Base-by-base conservation (phyloP, 192 early-diverging fungal genomes). In the Coemansia sp. region DNA sequence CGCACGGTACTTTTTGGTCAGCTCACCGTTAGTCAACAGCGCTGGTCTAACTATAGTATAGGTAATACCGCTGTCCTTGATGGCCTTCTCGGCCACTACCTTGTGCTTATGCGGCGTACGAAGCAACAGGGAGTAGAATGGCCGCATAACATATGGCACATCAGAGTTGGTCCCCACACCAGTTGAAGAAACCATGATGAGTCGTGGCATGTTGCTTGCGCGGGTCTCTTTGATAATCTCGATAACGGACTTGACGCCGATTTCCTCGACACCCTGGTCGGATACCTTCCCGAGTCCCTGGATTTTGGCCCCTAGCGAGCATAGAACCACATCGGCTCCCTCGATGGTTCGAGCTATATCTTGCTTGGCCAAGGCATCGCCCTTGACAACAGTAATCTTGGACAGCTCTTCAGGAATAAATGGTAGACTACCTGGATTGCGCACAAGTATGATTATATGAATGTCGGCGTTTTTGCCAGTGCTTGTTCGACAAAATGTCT, bases 41-140 rank as follows among this genome's bases (percentile, higher is more conserved):
- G 77, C 67, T 13, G 80, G 80, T 0, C 77, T 31, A 40, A 81
- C 80, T 4, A 81, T 50, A 6, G 78, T 76, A 47, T 67, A 79
- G 9, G 64, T 55, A 21, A 72, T 14, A 1, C 70, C 63, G 51
- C 70, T 72, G 5, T 51, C 40, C 59, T 65, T 65, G 35, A 72
- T 72, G 14, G 62, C 62, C 0, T 8, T 39, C 19, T 72, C 70
- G 0, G 63, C 59, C 16, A 54, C 41, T 0, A 33, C 36, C 63
- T 73, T 73, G 64, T 73, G 46, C 35, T 48, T 38, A 47, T 66
- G 70, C 5, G 70, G 70, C 33, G 45, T 49, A 31, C 50, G 44
- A 7, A 73, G 55, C 6, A 63, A 1, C 15, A 45, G 6, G 16
- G 16, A 37, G 46, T 62, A 66, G 10, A 73, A n/a, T 2, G 63